phyloP scores from a whole-genome alignment of 2,329 filamentous ascomycete species.

The Sporothrix luriei region DNA sequence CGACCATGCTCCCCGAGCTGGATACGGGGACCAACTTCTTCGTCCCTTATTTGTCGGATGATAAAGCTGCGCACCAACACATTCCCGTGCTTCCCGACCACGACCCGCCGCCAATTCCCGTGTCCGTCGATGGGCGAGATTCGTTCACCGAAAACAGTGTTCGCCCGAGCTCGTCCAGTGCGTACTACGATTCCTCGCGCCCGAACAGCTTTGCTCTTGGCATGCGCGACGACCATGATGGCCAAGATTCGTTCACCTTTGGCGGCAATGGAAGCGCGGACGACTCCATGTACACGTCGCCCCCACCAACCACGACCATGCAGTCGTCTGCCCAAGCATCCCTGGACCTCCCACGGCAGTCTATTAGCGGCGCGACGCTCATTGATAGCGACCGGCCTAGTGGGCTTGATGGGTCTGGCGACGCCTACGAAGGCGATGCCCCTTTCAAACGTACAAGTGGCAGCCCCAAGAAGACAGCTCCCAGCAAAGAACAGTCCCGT shows the following conservation, averaged over 20 bases:
- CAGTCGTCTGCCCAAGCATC: slow-evolving; percentile 54
- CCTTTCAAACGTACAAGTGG: background rate
- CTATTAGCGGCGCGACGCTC: slow-evolving; percentile 44
- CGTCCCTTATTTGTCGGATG: slow-evolving; percentile 50
- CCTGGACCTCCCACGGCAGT: slow-evolving; percentile 48
- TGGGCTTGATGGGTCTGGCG: slow-evolving; percentile 18
- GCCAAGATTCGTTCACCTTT: slow-evolving; percentile 48
- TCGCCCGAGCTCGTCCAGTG: slow-evolving; percentile 44
- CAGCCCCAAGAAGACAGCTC: slow-evolving; percentile 45
- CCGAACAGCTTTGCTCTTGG: slow-evolving; percentile 48
- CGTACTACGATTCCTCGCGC: slow-evolving; percentile 49
- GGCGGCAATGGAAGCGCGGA: slow-evolving; percentile 40
- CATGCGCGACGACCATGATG: slow-evolving; percentile 45
- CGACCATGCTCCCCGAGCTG: slow-evolving; percentile 52
- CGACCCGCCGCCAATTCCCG: slow-evolving; percentile 55
- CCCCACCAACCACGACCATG: slow-evolving; percentile 46
- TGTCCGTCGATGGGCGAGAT: slow-evolving; percentile 31
- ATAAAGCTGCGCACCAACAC: slow-evolving; percentile 33
- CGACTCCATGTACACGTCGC: slow-evolving; percentile 22
- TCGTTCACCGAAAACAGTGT: slow-evolving; percentile 42
- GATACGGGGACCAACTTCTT: slow-evolving; percentile 56
- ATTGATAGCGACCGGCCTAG: slow-evolving; percentile 40
- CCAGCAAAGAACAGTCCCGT: slow-evolving; percentile 65
- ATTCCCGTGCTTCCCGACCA: slow-evolving; percentile 50
- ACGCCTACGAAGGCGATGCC: background rate